A percentile compares a stretch with the other conserved stretches of the same genome.
Conservation (phyloP, 140 eudicot genomes). For the Stevia rebaudiana region DNA sequence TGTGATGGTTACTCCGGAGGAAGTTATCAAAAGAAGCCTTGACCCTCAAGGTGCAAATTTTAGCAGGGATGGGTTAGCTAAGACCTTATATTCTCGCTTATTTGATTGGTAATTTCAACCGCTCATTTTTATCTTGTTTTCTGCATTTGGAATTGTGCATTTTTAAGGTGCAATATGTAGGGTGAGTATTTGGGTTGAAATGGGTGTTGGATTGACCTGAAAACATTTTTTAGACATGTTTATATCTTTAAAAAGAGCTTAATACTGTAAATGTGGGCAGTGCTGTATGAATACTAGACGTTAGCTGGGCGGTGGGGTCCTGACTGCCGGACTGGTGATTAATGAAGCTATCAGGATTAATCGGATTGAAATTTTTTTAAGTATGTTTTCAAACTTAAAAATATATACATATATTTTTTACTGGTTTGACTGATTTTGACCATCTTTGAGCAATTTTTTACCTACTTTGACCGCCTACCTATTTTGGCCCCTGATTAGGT, state of each 20-base stretch:
- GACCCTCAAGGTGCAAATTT: conserved; percentile 74
- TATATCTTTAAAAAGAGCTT: background rate
- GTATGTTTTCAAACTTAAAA: too few species aligned
- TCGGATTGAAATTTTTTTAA: too few species aligned
- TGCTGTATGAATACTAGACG: too few species aligned
- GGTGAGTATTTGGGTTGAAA: background rate
- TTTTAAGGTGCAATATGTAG: background rate
- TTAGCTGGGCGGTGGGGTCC: too few species aligned
- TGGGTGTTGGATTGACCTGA: background rate
- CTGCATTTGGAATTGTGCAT: background rate
- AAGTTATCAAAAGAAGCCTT: conserved; percentile 94
- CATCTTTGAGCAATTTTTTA: too few species aligned
- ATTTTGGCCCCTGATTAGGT: too few species aligned
- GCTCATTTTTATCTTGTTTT: background rate
- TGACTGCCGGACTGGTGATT: too few species aligned
- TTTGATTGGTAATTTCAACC: conserved; percentile 71
- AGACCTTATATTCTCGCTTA: conserved; percentile 83
- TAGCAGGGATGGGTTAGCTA: conserved; percentile 94
- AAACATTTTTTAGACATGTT: background rate
- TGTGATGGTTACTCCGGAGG: conserved; percentile 97
- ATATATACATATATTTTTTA: too few species aligned
- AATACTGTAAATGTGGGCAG: background rate
- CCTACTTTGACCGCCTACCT: too few species aligned
- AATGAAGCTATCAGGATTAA: too few species aligned
- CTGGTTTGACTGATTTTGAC: too few species aligned